Base-by-base conservation (phyloP, 768 basidiomycete genomes). In the Naganishia vaughanmartiniae region DNA sequence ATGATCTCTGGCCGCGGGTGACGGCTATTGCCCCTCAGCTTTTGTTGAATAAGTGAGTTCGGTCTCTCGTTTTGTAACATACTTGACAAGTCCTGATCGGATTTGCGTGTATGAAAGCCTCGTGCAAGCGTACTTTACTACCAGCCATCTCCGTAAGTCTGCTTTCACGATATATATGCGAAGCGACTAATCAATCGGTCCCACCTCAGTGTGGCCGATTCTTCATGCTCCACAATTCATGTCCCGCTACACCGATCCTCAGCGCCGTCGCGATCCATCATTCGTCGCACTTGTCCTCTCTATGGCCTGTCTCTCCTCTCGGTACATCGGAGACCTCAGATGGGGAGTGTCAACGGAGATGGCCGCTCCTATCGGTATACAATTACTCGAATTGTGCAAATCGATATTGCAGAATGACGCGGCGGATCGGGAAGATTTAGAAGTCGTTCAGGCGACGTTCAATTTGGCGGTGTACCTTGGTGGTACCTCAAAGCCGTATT, bases 261-360 rank as follows among this genome's bases (percentile, higher is more conserved):
- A 24, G 42, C 34, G 24, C 7, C 71, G 60, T 4, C 51, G 39
- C 3, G 42, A 72, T 17, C 71, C 73, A 34, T 69, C 73, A 26
- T 74, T 74, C 46, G 73, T 72, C 51, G 71, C 71, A 26, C 60
- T 74, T 3, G 71, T 74, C 30, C 33, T 74, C 12, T 72, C 73
- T 9, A 66, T 74, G 19, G 72, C 71, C 36, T 72, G 71, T 55
- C 67, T 72, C 15, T 72, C 73, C 19, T 72, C 73, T 9, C 71
- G 71, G 21, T 74, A 69, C 33, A 55, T 54, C 26, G 63, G 65
- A 54, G 72, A 73, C 26, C 17, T 33, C 14, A 7, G 48, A 24
- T 51, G 48, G 48, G 48, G 48, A 51, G 48, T 51, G 7, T 51
- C 48, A 7, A 51, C 48, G 7, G 48, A 51, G 21, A 51, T 51